phyloP scores from a whole-genome alignment of 2,329 filamentous ascomycete species.

The Phialophora verrucosa region DNA sequence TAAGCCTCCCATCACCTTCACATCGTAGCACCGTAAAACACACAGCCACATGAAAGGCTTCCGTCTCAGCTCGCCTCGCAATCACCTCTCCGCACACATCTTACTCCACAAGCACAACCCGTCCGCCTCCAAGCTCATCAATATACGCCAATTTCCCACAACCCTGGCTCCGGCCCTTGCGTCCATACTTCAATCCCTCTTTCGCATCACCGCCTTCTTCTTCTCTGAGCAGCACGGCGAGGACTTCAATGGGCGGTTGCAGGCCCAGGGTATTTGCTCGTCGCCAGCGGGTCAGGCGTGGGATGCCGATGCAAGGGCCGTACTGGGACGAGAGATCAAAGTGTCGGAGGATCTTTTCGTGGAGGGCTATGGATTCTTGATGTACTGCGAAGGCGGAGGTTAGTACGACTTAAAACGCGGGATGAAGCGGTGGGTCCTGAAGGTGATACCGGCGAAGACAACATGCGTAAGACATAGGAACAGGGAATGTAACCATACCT shows the following conservation, averaged over 20 bases:
- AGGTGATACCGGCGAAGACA: background rate
- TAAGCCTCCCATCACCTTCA: background rate
- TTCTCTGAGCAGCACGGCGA: slow-evolving; percentile 80
- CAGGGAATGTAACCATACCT: slow-evolving; percentile 42
- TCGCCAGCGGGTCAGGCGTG: slow-evolving; percentile 82
- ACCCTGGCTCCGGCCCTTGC: slow-evolving; percentile 24
- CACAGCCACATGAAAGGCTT: background rate
- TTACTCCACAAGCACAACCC: slow-evolving; percentile 32
- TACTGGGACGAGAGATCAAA: slow-evolving; percentile 93
- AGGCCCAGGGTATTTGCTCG: slow-evolving; percentile 81
- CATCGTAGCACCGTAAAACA: background rate
- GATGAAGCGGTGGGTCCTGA: background rate
- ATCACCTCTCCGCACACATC: background rate
- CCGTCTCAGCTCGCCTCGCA: background rate
- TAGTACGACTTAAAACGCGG: background rate
- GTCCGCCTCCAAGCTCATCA: slow-evolving; percentile 36
- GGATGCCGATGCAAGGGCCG: slow-evolving; percentile 87
- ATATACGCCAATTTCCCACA: slow-evolving; percentile 38
- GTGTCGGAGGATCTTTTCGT: slow-evolving; percentile 87
- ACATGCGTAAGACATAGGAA: background rate
- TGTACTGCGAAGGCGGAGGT: slow-evolving; percentile 63
- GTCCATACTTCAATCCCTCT: background rate
- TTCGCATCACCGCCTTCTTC: slow-evolving; percentile 41
- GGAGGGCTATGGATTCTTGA: slow-evolving; percentile 70
- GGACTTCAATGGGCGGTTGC: slow-evolving; percentile 86